phyloP scores from a whole-genome alignment of 352 stramenopile genomes.

The Hyaloperonospora arabidopsidis region DNA sequence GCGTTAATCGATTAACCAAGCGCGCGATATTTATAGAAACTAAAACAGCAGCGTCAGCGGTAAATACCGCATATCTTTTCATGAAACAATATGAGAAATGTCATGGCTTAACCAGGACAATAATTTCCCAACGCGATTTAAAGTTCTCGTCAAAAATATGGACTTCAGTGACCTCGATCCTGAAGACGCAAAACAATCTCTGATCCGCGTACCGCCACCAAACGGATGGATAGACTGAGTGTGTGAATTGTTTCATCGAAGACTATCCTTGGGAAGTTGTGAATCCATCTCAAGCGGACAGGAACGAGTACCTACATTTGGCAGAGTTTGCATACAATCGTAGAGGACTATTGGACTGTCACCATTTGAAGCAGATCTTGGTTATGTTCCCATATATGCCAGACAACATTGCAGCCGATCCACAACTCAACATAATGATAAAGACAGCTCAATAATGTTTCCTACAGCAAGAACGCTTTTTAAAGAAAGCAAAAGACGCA shows the following conservation, averaged over 20 bases:
- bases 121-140: conserved; percentile 7
- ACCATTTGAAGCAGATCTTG: conserved; percentile 8
- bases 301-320: conserved; percentile 7
- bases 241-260: neutral
- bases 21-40: conserved; percentile 8
- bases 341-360: conserved; percentile 4
- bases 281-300: conserved; percentile 9
- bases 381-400: conserved; percentile 13
- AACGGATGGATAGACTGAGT: neutral
- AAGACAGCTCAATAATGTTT: conserved; percentile 5
- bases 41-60: conserved; percentile 1
- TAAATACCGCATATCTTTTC: conserved; percentile 8
- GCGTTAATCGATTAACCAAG: no score
- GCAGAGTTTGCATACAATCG: conserved; percentile 13
- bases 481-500: conserved; percentile 5
- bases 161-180: neutral
- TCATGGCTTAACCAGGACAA: conserved; percentile 7
- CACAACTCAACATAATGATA: conserved; percentile 7
- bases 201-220: neutral
- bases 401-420: conserved; percentile 5
- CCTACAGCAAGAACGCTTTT: neutral
- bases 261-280: neutral
- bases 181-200: conserved; percentile 1
- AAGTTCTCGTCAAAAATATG: conserved; percentile 13
- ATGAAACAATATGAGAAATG: conserved; percentile 8